These are phyloP conservation scores for Dendrobium nobile DNA, from an alignment of 106 monocot species.

Conservation along the genomic window DNA sequence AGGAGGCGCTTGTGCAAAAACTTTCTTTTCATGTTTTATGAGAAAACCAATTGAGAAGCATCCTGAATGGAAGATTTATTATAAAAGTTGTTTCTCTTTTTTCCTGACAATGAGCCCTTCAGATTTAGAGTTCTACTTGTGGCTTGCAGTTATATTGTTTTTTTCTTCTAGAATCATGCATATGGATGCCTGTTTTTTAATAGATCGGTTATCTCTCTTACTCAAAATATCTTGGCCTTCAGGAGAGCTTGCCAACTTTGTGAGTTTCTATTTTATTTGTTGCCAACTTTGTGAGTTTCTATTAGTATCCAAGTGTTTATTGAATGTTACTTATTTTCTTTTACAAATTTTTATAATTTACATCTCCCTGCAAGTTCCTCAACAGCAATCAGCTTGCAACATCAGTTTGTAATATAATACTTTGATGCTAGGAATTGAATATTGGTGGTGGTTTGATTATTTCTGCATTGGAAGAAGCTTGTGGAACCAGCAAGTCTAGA, in stretches of 20 bases:
- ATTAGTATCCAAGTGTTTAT: neutral
- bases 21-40: neutral
- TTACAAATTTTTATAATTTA: neutral
- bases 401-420: neutral
- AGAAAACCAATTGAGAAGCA: neutral
- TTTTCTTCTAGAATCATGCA: neutral
- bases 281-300: neutral
- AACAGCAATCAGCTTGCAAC: neutral
- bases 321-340: neutral
- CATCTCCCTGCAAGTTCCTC: neutral
- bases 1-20: neutral
- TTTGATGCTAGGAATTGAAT: conserved; percentile 83
- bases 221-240: neutral
- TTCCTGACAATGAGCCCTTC: neutral
- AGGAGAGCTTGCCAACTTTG: neutral
- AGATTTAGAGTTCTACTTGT: neutral
- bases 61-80: neutral
- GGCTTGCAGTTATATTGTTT: neutral
- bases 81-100: neutral
- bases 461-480: conserved; percentile 73
- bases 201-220: neutral
- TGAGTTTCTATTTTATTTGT: neutral
- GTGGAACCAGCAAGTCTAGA: conserved; percentile 63
- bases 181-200: neutral
- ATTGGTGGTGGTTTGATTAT: conserved; percentile 73